Conservation (phyloP, 352 stramenopile species). For the Pythium plurisporium region DNA sequence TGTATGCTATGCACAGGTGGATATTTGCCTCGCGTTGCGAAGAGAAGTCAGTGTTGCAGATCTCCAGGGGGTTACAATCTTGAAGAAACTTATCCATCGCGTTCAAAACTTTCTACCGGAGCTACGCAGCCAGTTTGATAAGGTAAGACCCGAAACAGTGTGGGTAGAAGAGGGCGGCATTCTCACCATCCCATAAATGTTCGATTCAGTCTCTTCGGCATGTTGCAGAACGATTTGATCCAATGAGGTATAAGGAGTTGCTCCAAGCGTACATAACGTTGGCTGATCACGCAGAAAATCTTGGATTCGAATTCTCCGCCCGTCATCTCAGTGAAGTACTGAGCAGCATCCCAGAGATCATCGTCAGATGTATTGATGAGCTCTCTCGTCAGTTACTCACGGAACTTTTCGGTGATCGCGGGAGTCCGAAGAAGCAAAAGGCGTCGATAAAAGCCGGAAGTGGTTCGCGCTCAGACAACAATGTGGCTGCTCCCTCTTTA, state of each 20-base stretch:
- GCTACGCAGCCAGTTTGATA: slow-evolving; percentile 66
- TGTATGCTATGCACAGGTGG: no score
- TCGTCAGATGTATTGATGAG: slow-evolving; percentile 75
- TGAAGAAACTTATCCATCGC: slow-evolving; percentile 55
- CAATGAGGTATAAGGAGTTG: slow-evolving; percentile 70
- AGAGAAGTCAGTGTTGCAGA: slow-evolving; percentile 39
- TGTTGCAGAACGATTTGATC: slow-evolving; percentile 65
- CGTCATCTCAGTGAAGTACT: slow-evolving; percentile 61
- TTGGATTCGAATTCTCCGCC: slow-evolving; percentile 75
- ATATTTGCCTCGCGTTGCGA: slow-evolving; percentile 66
- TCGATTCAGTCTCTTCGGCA: slow-evolving; percentile 56
- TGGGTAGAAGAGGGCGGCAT: neutral
- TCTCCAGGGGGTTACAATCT: slow-evolving; percentile 47
- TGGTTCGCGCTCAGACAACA: neutral
- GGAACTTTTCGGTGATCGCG: slow-evolving; percentile 33
- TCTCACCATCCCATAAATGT: neutral
- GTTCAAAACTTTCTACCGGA: slow-evolving; percentile 76
- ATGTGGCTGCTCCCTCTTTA: slow-evolving; percentile 4
- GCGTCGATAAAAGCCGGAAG: slow-evolving; percentile 12
- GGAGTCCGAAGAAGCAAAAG: slow-evolving; percentile 40
- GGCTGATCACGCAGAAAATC: slow-evolving; percentile 68
- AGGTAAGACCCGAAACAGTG: slow-evolving; percentile 24
- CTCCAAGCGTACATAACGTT: slow-evolving; percentile 80
- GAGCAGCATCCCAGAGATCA: slow-evolving; percentile 72
- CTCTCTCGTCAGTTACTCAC: slow-evolving; percentile 47